Evolutionary conservation across 768 basidiomycete species (phyloP).

Genomic region (Rhizopogon salebrosus): DNA sequence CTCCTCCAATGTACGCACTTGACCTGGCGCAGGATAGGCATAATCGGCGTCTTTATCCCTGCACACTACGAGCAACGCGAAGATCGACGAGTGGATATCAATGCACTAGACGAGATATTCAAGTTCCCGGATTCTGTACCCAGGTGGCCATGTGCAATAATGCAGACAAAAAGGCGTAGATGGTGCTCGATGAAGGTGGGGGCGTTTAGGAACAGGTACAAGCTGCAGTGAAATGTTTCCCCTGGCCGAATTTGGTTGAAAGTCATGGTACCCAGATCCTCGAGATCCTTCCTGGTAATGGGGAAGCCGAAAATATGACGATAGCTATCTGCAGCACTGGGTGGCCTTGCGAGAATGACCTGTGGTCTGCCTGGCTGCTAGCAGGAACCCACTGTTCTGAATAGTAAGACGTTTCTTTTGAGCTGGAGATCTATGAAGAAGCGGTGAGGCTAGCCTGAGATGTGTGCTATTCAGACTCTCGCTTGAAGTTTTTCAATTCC

Average conservation of each 20-base stretch:
- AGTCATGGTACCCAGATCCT: not conserved
- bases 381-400: not conserved
- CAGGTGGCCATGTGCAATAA: not conserved
- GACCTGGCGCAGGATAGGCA: not conserved
- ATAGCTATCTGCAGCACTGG: not conserved
- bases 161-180: not conserved
- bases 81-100: too few species aligned
- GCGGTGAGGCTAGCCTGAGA: not conserved
- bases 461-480: not conserved
- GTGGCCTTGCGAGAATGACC: not conserved
- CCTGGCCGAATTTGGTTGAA: not conserved
- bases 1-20: not conserved
- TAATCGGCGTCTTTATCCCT: not conserved
- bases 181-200: not conserved
- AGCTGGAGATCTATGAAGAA: not conserved
- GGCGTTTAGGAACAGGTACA: not conserved
- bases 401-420: not conserved
- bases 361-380: not conserved
- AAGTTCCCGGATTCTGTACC: not conserved
- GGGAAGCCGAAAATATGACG: not conserved
- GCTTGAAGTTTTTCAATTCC: not conserved
- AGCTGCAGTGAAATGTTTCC: not conserved
- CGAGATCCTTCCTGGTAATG: not conserved
- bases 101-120: not conserved
- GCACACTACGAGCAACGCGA: not conserved